Evolutionary conservation across 2,329 filamentous ascomycete genomes (phyloP).

Genomic region (Talaromyces piceae): DNA sequence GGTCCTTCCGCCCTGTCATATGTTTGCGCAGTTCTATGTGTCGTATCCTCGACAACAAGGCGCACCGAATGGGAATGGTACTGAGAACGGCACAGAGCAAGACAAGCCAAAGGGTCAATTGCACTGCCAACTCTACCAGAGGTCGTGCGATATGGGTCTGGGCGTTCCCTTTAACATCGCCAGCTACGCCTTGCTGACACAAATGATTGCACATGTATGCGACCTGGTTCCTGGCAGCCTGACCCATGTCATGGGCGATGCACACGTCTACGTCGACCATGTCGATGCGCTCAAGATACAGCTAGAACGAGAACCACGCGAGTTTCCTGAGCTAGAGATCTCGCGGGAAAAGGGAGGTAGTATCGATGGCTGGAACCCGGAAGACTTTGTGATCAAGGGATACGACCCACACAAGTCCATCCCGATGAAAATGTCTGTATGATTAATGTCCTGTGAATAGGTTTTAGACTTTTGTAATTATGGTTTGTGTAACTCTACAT

Average conservation of each 20-base stretch:
- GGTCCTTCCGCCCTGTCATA: conserved; percentile 90
- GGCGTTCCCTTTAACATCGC: conserved; percentile 98
- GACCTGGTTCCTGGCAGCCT: conserved; percentile 78
- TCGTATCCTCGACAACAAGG: conserved; percentile 50
- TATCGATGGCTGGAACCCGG: conserved; percentile 83
- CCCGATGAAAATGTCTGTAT: conserved; percentile 98
- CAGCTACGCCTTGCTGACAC: conserved; percentile 83
- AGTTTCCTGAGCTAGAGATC: conserved; percentile 75
- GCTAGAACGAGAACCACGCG: conserved; percentile 67
- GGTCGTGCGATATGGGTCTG: conserved; percentile 93
- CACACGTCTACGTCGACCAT: conserved; percentile 94
- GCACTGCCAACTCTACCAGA: conserved; percentile 85
- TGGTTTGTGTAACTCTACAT: no score
- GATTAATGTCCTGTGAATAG: conserved; percentile 9
- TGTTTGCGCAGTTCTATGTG: conserved; percentile 96
- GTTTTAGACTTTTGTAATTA: background rate
- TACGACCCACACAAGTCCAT: conserved; percentile 90
- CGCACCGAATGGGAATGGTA: conserved; percentile 21
- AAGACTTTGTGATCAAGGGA: conserved; percentile 79
- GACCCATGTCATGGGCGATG: conserved; percentile 94
- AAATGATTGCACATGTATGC: conserved; percentile 87
- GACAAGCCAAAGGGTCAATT: conserved; percentile 57
- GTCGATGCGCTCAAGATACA: conserved; percentile 79
- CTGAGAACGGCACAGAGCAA: conserved; percentile 11
- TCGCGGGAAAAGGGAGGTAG: conserved; percentile 58